phyloP scores from a whole-genome alignment of 2,329 filamentous ascomycete genomes.

The Microsporum canis region DNA sequence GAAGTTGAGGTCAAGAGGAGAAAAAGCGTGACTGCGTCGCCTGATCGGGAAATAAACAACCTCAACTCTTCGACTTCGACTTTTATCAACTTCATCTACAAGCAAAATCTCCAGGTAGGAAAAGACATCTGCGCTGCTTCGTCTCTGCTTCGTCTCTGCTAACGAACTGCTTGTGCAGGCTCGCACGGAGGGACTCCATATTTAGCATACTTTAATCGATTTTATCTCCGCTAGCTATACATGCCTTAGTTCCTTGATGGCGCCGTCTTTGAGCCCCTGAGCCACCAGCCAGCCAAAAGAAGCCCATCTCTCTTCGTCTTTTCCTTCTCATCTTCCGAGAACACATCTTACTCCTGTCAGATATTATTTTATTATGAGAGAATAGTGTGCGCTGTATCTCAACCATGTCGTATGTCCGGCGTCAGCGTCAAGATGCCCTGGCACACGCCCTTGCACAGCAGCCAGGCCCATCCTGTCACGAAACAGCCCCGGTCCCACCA shows the following conservation, averaged over 20 bases:
- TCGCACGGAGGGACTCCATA: not conserved
- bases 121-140: not conserved
- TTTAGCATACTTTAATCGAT: not conserved
- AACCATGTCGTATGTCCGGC: constrained; percentile 3
- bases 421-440: constrained; percentile 4
- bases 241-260: not conserved
- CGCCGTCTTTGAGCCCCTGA: constrained; percentile 1
- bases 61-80: not conserved
- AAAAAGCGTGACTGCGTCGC: not conserved
- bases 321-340: too few species aligned
- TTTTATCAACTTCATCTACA: not conserved
- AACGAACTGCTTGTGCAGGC: not conserved
- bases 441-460: constrained; percentile 4
- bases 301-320: not conserved
- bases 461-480: constrained; percentile 3
- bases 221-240: not conserved
- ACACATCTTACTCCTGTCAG: too few species aligned
- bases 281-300: not conserved
- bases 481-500: constrained; percentile 3
- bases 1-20: not conserved
- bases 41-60: not conserved
- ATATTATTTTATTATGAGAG: not conserved
- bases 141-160: not conserved
- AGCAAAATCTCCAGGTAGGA: not conserved
- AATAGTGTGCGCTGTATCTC: not conserved